Conservation (phyloP, 2,329 filamentous ascomycete genomes). For the Epichloe aotearoae region DNA sequence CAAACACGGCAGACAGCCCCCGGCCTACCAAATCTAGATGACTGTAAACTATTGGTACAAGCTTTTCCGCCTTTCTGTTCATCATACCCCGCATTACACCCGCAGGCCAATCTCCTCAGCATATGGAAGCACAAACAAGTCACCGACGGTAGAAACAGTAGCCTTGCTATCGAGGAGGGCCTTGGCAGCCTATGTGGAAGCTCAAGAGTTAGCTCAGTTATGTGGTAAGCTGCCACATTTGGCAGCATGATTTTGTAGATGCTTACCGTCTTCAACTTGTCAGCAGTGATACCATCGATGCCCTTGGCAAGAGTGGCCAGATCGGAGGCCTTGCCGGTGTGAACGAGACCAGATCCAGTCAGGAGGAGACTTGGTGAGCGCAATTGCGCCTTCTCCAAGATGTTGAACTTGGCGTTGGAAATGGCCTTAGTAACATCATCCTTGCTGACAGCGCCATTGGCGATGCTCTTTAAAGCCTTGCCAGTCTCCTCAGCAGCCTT, state of each 20-base stretch:
- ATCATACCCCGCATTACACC: constrained; percentile 51
- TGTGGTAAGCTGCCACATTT: neutral
- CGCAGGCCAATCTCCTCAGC: constrained; percentile 88
- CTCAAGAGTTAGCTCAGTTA: constrained; percentile 9
- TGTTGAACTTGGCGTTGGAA: constrained; percentile 85
- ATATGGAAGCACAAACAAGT: constrained; percentile 81
- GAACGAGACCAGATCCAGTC: constrained; percentile 73
- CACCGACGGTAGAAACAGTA: constrained; percentile 77
- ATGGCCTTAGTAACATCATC: constrained; percentile 88
- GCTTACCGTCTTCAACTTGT: constrained; percentile 76
- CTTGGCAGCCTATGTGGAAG: constrained; percentile 66
- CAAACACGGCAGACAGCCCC: constrained; percentile 19
- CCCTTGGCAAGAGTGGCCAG: constrained; percentile 66
- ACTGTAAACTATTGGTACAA: constrained; percentile 30
- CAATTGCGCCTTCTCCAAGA: constrained; percentile 69
- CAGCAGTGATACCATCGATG: constrained; percentile 68
- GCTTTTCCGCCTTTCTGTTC: constrained; percentile 16
- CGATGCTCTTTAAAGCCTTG: constrained; percentile 69
- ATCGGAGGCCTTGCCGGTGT: constrained; percentile 71
- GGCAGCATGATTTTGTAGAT: neutral
- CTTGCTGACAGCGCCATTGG: constrained; percentile 59
- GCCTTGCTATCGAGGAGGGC: constrained; percentile 78
- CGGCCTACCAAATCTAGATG: constrained; percentile 23
- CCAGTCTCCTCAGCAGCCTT: constrained; percentile 64
- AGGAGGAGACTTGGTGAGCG: constrained; percentile 65